phyloP scores from a whole-genome alignment of 192 early-diverging fungal species.

The Coemansia sp. region DNA sequence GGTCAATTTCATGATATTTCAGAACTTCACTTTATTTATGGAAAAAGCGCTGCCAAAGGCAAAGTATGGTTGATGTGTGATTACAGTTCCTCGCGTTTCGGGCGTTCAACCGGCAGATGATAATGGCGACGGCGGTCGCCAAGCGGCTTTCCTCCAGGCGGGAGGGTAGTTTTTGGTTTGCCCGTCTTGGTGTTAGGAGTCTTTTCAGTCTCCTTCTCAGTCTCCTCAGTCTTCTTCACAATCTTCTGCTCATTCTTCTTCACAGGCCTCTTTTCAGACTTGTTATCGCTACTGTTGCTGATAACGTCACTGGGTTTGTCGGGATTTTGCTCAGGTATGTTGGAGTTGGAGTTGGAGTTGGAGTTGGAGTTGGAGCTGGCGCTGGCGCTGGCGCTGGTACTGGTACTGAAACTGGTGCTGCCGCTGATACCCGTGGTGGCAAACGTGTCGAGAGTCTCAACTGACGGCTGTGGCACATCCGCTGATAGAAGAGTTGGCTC shows the following conservation, averaged over 20 bases:
- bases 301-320: not conserved
- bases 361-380: too few relatives aligned
- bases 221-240: not conserved
- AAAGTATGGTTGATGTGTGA: not conserved
- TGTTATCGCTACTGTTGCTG: not conserved
- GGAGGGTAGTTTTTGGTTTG: not conserved
- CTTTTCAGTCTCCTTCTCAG: not conserved
- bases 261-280: not conserved
- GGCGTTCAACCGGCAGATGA: slow-evolving; percentile 16
- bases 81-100: slow-evolving; percentile 14
- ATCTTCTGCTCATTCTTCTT: too few relatives aligned
- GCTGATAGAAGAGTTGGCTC: not conserved
- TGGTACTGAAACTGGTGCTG: too few relatives aligned
- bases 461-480: not conserved
- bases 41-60: not conserved
- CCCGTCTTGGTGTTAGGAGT: not conserved
- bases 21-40: not conserved
- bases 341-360: not conserved
- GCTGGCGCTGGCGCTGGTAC: not conserved
- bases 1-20: not conserved
- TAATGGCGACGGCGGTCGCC: not conserved
- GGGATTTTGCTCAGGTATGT: not conserved
- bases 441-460: slow-evolving; percentile 1
- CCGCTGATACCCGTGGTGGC: slow-evolving; percentile 6
- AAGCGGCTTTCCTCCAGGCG: not conserved